Conservation (phyloP, 371 early-diverging fungal species). For the Amoeboaphelidium protococcarum region DNA sequence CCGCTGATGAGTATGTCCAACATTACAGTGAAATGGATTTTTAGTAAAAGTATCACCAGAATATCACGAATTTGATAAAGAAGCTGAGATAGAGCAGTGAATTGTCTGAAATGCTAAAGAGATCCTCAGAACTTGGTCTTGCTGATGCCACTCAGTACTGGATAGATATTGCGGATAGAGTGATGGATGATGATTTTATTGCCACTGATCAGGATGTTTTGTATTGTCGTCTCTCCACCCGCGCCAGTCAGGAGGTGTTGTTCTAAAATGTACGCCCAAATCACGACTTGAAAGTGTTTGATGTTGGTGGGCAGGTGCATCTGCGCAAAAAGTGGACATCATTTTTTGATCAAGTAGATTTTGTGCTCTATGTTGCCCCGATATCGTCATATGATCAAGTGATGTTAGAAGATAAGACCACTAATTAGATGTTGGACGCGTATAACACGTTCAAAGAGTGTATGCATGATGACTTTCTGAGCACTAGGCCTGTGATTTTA, state of each 20-base stretch:
- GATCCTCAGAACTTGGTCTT: no score
- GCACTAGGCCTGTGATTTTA: conserved; percentile 4
- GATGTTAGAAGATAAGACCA: conserved; percentile 3
- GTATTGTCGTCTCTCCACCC: background rate
- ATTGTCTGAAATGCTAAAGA: no score
- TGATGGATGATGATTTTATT: no score
- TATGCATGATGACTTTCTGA: conserved; percentile 3
- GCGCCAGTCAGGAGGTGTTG: background rate
- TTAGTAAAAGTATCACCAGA: no score
- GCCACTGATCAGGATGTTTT: conserved; percentile 1
- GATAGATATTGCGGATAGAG: no score
- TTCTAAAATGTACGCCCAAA: conserved; percentile 1
- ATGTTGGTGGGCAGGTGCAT: conserved; percentile 6
- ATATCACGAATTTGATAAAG: no score
- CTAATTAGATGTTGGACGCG: conserved; percentile 6
- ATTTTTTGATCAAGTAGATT: conserved; percentile 5
- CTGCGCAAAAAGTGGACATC: conserved; percentile 5
- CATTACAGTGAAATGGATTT: no score
- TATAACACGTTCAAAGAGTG: conserved; percentile 3
- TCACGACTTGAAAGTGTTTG: conserved; percentile 4
- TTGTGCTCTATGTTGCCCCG: conserved; percentile 5
- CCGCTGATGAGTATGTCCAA: no score
- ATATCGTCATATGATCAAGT: conserved; percentile 6
- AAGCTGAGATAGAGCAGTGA: no score
- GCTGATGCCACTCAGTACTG: no score